Evolutionary conservation across 306 rosid genomes (phyloP).

Genomic region (Quercus agrifolia): DNA sequence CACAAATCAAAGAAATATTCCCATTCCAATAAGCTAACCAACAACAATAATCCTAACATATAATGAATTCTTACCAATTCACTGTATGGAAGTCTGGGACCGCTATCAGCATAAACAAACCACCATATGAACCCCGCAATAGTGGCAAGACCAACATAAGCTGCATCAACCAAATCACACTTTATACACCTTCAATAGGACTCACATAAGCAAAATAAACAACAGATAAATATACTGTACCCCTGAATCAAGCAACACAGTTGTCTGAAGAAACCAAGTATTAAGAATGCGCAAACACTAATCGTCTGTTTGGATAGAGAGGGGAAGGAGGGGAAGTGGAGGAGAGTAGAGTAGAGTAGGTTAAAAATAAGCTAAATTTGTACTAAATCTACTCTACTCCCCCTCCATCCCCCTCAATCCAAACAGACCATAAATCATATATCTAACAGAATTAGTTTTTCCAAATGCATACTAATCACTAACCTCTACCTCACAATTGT

Average conservation of each 20-base stretch:
- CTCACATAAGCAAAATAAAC: background rate
- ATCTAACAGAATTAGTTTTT: background rate
- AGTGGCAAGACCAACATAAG: conserved; percentile 95
- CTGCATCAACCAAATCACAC: conserved; percentile 54
- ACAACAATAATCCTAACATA: conserved; percentile 3
- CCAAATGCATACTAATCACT: background rate
- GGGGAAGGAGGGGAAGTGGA: no score
- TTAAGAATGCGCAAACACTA: background rate
- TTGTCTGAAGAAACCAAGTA: background rate
- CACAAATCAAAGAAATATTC: background rate
- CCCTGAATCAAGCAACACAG: background rate
- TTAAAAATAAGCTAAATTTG: no score
- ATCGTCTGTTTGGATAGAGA: no score
- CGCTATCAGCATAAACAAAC: conserved; percentile 84
- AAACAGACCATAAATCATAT: background rate
- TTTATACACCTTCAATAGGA: background rate
- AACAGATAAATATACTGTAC: background rate
- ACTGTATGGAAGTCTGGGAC: conserved; percentile 78
- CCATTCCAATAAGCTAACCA: background rate
- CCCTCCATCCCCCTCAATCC: no score
- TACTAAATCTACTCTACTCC: no score
- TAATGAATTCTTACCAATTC: conserved; percentile 71
- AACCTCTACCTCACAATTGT: background rate
- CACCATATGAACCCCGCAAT: conserved; percentile 98
- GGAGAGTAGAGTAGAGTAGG: no score